Base-by-base conservation (phyloP, 805 yeast genomes). In the Priceomyces melissophilus region DNA sequence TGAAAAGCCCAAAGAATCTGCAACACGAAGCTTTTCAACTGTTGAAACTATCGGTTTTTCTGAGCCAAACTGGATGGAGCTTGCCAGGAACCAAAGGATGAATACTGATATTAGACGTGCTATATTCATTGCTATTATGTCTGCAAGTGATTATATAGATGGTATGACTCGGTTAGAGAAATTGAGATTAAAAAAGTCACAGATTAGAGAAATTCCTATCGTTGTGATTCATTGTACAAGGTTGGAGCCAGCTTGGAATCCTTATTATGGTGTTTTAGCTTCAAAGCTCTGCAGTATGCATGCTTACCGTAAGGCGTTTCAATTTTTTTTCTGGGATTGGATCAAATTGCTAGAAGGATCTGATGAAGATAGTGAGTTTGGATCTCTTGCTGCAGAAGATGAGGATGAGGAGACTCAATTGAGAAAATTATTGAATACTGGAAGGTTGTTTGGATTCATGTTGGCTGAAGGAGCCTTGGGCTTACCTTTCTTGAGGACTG, bases 101-200 rank as follows among this genome's bases (percentile, higher is more conserved):
- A 93, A 95, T 61, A 91, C 98, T 0, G 97, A 90, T 57, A 77
- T 93, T 28, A 82, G 99, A 63, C 75, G 96, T 40, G 97, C 98
- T 1, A 84, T 93, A 12, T 93, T 93, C 55, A 81, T 95, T 16
- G 87, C 96, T 29, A 81, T 93, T 7, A 90, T 95, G 96, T 89
- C 97, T 2, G 93, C 96, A 3, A 84, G 83, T 48, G 99, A 93
- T 60, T 93, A 78, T 53, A 70, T 87, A 55, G 97, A 93, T 61
- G 95, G 96, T 0, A 81, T 81, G 50, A 78, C 84, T 12, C 84
- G 89, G 46, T 54, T 93, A 28, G 95, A 87, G 54, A 90, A 89
- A 55, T 61, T 93, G 39, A 76, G 81, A 20, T 69, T 93, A 50
- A 90, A 86, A 53, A 81, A 78, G 47, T 69, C 83, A 6, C 98